phyloP scores from a whole-genome alignment of 441 rosid genomes.

The Pelargonium australe region DNA sequence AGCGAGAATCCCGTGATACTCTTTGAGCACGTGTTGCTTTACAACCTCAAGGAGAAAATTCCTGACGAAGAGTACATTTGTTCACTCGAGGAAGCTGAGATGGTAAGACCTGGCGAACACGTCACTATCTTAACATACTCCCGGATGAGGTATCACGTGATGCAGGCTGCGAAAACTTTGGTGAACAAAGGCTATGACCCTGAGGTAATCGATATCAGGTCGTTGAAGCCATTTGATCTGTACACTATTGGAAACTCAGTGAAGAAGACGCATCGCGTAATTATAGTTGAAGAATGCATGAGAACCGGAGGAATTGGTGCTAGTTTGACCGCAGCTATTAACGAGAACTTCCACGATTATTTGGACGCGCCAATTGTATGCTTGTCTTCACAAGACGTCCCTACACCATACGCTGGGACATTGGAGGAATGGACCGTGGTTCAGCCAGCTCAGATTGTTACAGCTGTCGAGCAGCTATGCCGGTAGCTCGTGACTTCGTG shows the following conservation, averaged over 20 bases:
- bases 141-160: slow-evolving; percentile 87
- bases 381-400: slow-evolving; percentile 91
- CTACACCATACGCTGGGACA: slow-evolving; percentile 87
- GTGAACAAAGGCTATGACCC: slow-evolving; percentile 93
- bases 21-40: slow-evolving; percentile 84
- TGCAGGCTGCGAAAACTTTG: slow-evolving; percentile 89
- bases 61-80: slow-evolving; percentile 78
- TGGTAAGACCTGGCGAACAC: slow-evolving; percentile 91
- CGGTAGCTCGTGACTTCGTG: slow-evolving; percentile 35
- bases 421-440: slow-evolving; percentile 91
- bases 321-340: slow-evolving; percentile 79
- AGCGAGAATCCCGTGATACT: slow-evolving; percentile 90
- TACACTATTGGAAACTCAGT: slow-evolving; percentile 83
- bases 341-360: slow-evolving; percentile 72
- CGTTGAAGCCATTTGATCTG: slow-evolving; percentile 84
- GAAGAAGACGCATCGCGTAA: slow-evolving; percentile 84
- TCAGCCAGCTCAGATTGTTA: slow-evolving; percentile 88
- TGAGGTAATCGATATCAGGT: slow-evolving; percentile 81
- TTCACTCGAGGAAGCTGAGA: slow-evolving; percentile 87
- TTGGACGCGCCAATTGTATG: slow-evolving; percentile 84
- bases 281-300: slow-evolving; percentile 98
- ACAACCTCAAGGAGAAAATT: slow-evolving; percentile 85
- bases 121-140: slow-evolving; percentile 82
- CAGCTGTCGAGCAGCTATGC: slow-evolving; percentile 87
- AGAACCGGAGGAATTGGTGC: slow-evolving; percentile 94